Evolutionary conservation across 768 basidiomycete genomes (phyloP), one percentile per base, ranked within the genome.

Genomic region (Tubosaeta sp.): DNA sequence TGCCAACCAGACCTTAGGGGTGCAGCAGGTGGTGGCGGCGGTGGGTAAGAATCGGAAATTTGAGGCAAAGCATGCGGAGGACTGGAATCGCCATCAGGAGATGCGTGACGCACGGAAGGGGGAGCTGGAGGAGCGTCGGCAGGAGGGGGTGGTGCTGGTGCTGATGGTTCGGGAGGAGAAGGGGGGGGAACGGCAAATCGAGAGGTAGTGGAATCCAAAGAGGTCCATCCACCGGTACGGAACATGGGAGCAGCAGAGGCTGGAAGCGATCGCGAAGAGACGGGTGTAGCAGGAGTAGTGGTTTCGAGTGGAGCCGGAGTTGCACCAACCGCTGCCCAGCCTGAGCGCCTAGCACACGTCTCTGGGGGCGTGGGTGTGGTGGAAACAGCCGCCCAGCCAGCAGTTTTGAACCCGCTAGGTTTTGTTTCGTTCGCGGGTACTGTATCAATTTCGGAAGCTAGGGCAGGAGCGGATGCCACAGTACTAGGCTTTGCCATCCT

Each of bases 151-250:
- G 64, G 59, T 16, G 62, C 44, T 1, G 54, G 50, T 11, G 39
- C 32, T 22, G 41, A 39, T 6, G 60, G 55, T 12, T 55, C 31
- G 5, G 63, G 60, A 46, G 65, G 53, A n/a, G 43, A 24, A 12
- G 53, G 57, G 30, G 59, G 45, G n/a, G 65, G 59, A 48, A 62
- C 62, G 14, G 56, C 46, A 3, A 62, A 31, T 30, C 66, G 66
- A 22, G 68, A 68, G 51, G 63, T 74, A 19, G 74, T 70, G 3
- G 76, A 76, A 52, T 86, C 86, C 22, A 88, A 71, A 31, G 80
- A 79, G 9, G 84, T 81, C 80, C 83, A 87, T 16, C 87, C 86
- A 42, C 75, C 84, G 11, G 78, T 72, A 40, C 82, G 75, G 63
- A 85, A 86, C 10, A 71, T 57, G 16, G 82, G 76, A 22, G 76